These are phyloP conservation scores for Clonostachys sp. DNA, from an alignment of 2,329 filamentous ascomycete genomes.

Conservation along the genomic window DNA sequence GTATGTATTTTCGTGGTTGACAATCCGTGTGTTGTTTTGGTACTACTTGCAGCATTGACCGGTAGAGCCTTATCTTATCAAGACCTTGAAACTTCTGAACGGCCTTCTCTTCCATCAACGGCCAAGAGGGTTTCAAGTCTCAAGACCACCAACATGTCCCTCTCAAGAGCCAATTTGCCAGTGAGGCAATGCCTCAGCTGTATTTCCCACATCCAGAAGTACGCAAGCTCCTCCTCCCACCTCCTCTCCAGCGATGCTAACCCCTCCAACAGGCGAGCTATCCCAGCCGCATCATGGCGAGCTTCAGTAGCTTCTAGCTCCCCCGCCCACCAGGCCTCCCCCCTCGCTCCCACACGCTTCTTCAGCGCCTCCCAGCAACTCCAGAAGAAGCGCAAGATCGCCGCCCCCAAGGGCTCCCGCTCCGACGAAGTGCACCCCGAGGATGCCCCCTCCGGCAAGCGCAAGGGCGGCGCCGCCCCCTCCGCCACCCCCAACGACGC, in stretches of 20 bases:
- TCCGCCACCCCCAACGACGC: conserved; percentile 10
- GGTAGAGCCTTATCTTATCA: no score
- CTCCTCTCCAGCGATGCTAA: neutral
- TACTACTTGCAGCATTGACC: no score
- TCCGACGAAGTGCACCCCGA: conserved; percentile 10
- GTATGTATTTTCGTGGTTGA: no score
- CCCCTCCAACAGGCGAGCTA: neutral
- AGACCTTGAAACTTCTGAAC: no score
- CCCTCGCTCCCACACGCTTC: conserved; percentile 8
- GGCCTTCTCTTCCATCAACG: no score
- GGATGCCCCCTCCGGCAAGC: conserved; percentile 6
- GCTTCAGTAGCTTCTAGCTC: neutral
- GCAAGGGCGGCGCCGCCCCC: neutral
- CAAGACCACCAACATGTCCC: no score
- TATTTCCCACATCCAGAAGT: no score
- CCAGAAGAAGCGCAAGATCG: conserved; percentile 32
- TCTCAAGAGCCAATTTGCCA: no score
- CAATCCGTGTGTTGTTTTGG: no score
- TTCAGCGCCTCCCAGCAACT: conserved; percentile 20
- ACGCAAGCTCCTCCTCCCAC: no score
- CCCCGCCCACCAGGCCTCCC: neutral
- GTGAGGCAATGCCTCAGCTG: no score
- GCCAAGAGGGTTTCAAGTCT: no score
- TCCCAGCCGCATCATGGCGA: neutral
- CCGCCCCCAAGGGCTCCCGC: conserved; percentile 20